Evolutionary conservation across 441 rosid genomes (phyloP), one percentile per base, ranked within the genome.

Genomic region (Populus trichocarpa): DNA sequence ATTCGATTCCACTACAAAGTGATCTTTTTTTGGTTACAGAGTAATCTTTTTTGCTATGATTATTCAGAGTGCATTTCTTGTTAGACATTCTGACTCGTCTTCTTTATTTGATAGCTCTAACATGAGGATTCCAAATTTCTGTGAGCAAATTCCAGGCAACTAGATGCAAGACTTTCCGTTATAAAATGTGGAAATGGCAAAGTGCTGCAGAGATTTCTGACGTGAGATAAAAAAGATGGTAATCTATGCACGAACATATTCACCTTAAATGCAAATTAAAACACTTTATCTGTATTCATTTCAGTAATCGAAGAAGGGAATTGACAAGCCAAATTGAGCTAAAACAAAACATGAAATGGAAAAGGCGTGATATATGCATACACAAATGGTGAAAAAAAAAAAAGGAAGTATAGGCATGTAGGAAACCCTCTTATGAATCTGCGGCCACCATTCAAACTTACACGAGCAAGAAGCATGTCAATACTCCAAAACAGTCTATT

Each of bases 391-490:
- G 18, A 13, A 0, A 11, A 11, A 20, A 30, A 38, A 13, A 33
- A 18, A 22, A 35, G 23, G 8, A 70, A 14, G 13, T 35, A 23
- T 38, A 57, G 42, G 33, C 33, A 57, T 67, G 2, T 33, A 32
- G 70, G 71, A 67, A 63, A 75, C 75, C 66, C 50, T 40, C 35
- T 59, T 26, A 50, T 67, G 14, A n/a, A 11, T 42, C 57, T 25
- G 18, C 30, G 10, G 46, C 71, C 14, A 11, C 36, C 10, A 59
- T 59, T 72, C 20, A 66, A n/a, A 12, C 38, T n/a, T 36, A 2
- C 8, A 6, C 67, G 0, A 32, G 73, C 23, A 66, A 69, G 8
- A 75, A 59, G 36, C 18, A 18, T 26, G 20, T 53, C 23, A 0
- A 68, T 4, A 46, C 63, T 75, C 66, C 2, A 12, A 6, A 65